phyloP scores from a whole-genome alignment of 495 filamentous ascomycete species.

The Aspergillus sparsus region DNA sequence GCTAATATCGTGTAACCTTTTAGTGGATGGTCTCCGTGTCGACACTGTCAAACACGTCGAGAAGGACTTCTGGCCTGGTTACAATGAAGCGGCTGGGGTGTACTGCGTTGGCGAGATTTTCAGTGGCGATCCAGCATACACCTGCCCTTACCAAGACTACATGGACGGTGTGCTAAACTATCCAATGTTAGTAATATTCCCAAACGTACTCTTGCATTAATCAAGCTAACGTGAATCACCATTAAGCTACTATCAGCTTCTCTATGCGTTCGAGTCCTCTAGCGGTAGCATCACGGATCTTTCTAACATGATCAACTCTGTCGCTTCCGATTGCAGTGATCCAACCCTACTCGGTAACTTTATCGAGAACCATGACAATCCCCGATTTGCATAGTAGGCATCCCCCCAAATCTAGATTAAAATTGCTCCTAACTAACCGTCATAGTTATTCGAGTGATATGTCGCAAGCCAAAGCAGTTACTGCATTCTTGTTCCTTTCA shows the following conservation, averaged over 20 bases:
- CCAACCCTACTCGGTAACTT: conserved; percentile 70
- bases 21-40: conserved; percentile 74
- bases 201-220: not conserved
- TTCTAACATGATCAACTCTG: conserved; percentile 57
- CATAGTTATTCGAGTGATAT: conserved; percentile 52
- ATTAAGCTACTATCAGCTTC: conserved; percentile 56
- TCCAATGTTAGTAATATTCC: conserved; percentile 33
- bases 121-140: conserved; percentile 59
- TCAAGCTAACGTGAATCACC: not conserved
- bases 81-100: conserved; percentile 65
- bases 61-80: conserved; percentile 67
- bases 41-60: conserved; percentile 76
- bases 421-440: not conserved
- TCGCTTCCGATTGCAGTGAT: conserved; percentile 59
- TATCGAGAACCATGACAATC: conserved; percentile 77
- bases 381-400: conserved; percentile 60
- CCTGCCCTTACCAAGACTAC: conserved; percentile 64
- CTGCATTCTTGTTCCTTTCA: conserved; percentile 69
- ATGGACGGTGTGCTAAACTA: conserved; percentile 70
- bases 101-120: conserved; percentile 71
- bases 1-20: not conserved
- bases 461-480: conserved; percentile 64
- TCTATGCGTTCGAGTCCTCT: conserved; percentile 61
- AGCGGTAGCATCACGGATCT: conserved; percentile 59
- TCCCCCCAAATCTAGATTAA: too few relatives aligned